Base-by-base conservation (phyloP, 23 red algal genomes). In the Agarophyton chilense region DNA sequence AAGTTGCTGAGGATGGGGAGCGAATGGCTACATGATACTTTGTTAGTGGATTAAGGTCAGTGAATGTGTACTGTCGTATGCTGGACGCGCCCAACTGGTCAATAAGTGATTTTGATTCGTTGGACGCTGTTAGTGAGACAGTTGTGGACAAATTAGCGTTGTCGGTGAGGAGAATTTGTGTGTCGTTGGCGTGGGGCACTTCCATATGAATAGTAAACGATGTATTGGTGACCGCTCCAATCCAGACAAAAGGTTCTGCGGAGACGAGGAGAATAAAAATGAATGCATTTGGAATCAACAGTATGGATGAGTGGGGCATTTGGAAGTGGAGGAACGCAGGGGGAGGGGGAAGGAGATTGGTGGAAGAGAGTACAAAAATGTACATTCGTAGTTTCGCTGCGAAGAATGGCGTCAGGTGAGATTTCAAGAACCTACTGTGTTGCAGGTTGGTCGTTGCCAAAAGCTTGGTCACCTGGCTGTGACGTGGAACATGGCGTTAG, bases 191-290 rank as follows among this genome's bases (percentile, higher is more conserved):
- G 18, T 47, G 43, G 36, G 53, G 53, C 4, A 78, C 51, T 45
- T 79, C 50, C 17, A 79, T 70, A 54, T 90, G 86, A 53, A 90
- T 52, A 21, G 52, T 90, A 17, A 90, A 78, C 17, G 72, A 79
- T 43, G 86, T 64, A 67, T 51, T 68, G n/a, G 86, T 78, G 31
- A 90, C 72, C 14, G 86, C 86, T 31, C 86, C 86, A 65, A 77
- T 76, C 86, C 86, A 90, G 19, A 90, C 61, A 53, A 90, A 78
- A 2, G 72, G 86, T 9, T 61, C 67, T 25, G 45, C 57, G 4
- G 28, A 43, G 38, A 68, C 34, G 17, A 72, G 12, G 19, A 33
- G 2, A 18, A 73, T n/a, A 24, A 73, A 52, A 19, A 52, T 29
- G 26, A 75, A 75, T 18, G 41, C 68, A 74, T 46, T 10, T 29